phyloP scores from a whole-genome alignment of 208 protist genomes.

The Plasmodiophora brassicae region DNA sequence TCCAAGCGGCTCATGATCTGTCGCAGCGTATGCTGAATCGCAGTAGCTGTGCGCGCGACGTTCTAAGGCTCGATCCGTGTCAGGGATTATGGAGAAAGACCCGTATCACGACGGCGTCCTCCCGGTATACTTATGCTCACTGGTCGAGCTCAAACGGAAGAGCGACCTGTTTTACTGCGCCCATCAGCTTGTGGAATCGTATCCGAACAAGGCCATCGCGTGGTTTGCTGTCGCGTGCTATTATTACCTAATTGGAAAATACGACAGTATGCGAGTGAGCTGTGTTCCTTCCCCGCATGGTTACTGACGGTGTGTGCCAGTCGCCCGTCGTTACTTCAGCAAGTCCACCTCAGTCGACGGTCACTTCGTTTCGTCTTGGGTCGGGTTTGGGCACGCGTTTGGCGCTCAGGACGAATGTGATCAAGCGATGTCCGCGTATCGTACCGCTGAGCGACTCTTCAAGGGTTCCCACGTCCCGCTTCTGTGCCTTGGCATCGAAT shows the following conservation, averaged over 20 bases:
- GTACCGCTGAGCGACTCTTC: constrained; percentile 50
- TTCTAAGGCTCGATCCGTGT: neutral
- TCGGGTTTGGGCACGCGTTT: constrained; percentile 54
- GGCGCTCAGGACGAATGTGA: constrained; percentile 54
- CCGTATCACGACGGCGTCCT: constrained; percentile 34
- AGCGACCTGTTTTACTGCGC: constrained; percentile 49
- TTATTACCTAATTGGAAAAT: constrained; percentile 49
- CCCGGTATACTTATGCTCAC: constrained; percentile 46
- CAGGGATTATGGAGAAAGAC: constrained; percentile 42
- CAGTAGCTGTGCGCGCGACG: neutral
- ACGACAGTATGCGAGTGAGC: constrained; percentile 33
- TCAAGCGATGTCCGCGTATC: constrained; percentile 55
- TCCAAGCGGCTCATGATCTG: constrained; percentile 34
- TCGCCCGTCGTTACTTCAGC: constrained; percentile 49
- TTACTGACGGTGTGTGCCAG: neutral
- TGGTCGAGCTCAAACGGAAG: constrained; percentile 43
- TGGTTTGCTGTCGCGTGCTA: constrained; percentile 56
- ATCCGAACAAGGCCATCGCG: constrained; percentile 40
- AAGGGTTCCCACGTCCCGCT: constrained; percentile 50
- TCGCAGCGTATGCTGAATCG: neutral
- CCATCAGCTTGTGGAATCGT: constrained; percentile 52
- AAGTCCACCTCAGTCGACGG: constrained; percentile 43
- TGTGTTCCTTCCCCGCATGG: neutral
- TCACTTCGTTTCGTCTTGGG: constrained; percentile 47
- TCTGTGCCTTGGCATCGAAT: constrained; percentile 55